phyloP scores from a whole-genome alignment of 805 yeast genomes.

The Pichia nakasei region DNA sequence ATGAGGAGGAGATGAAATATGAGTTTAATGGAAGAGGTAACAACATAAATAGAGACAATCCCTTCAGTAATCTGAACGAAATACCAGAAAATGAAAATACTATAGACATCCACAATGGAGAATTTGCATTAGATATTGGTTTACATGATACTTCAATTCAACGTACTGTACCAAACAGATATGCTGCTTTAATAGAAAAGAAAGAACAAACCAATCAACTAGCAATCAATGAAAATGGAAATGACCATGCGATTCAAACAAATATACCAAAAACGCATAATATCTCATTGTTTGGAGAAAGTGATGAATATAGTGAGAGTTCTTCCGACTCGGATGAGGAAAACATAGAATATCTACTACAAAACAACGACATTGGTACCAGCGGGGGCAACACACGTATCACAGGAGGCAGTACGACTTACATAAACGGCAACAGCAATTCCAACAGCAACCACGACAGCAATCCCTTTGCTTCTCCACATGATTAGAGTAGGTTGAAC shows the following conservation, averaged over 20 bases:
- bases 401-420: background rate
- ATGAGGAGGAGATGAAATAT: no score
- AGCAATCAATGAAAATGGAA: no score
- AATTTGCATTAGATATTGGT: background rate
- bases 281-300: background rate
- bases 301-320: background rate
- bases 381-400: background rate
- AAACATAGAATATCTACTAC: conserved; percentile 20
- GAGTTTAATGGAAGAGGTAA: no score
- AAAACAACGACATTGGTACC: background rate
- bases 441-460: no score
- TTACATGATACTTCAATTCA: background rate
- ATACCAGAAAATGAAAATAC: background rate
- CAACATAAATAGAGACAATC: background rate
- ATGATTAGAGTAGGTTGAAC: no score
- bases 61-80: background rate
- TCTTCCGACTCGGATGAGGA: conserved; percentile 15
- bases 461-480: no score
- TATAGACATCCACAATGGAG: background rate
- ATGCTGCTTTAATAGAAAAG: conserved; percentile 13
- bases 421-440: background rate
- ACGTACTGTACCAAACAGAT: conserved; percentile 5
- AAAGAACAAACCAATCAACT: conserved; percentile 2
- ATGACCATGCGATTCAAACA: no score
- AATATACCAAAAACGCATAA: no score